Percentiles rank a stretch among this genome's conserved stretches.
Conservation (phyloP, 1,284 basidiomycete genomes). For the Apiotrichum montevideense region DNA sequence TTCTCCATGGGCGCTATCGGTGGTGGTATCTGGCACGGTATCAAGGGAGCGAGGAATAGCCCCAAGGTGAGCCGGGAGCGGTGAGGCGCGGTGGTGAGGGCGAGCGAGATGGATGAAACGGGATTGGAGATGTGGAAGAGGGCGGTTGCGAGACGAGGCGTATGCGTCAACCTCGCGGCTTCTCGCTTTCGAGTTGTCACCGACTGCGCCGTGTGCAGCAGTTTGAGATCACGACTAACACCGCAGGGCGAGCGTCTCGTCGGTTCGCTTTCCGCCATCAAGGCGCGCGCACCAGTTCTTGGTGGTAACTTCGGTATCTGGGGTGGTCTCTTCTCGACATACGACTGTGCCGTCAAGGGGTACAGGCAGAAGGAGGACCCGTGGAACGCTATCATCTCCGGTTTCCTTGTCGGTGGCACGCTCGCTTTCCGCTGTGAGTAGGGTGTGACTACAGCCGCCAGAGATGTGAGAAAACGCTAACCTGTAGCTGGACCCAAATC, state of each 20-base stretch:
- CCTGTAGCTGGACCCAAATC: conserved; percentile 77
- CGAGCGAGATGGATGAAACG: conserved; percentile 50
- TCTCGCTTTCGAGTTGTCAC: no score
- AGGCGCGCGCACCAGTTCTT: conserved; percentile 94
- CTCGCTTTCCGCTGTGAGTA: conserved; percentile 85
- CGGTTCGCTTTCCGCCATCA: conserved; percentile 92
- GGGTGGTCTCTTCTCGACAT: conserved; percentile 96
- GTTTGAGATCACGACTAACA: not conserved
- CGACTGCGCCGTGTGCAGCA: conserved; percentile 72
- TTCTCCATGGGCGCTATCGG: conserved; percentile 52
- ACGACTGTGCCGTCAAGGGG: conserved; percentile 96
- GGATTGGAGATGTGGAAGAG: not conserved
- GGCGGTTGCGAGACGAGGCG: not conserved
- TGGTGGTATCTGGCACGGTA: conserved; percentile 95
- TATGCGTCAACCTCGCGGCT: no score
- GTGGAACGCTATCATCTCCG: conserved; percentile 98
- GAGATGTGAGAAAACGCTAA: conserved; percentile 29
- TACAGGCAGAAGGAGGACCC: conserved; percentile 98
- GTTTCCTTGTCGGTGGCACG: conserved; percentile 96
- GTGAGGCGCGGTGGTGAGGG: conserved; percentile 71
- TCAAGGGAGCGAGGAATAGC: conserved; percentile 96
- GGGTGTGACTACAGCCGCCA: no score
- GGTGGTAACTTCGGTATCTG: conserved; percentile 97
- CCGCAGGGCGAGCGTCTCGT: conserved; percentile 78
- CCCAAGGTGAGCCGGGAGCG: conserved; percentile 62